Evolutionary conservation across 2,329 filamentous ascomycete species (phyloP), one percentile per base, ranked within the genome.

Genomic region (Apiospora rasikravindrae): DNA sequence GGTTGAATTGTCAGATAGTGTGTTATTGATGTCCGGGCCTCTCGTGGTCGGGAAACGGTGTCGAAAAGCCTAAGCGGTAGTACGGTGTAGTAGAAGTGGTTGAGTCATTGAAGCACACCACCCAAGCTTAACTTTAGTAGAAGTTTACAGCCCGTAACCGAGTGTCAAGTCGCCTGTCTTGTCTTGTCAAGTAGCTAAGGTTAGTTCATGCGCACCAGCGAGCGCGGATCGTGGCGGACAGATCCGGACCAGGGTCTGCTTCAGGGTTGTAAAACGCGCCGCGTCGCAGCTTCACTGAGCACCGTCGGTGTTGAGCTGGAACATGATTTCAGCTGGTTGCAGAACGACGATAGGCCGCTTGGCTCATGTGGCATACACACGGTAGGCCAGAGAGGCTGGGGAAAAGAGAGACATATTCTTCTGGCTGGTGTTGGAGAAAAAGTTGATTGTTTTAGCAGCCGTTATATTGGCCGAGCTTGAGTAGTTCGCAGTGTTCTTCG

Each of bases 191-290:
- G 33, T 64, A 33, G 57, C 57, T 64, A 40, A 64, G 22, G 57
- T 37, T 61, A 57, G 26, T 29, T 40, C 29, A 64, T 64, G 57
- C 57, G 33, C 40, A 29, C 57, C 57, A 64, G 22, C 57, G 33
- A 64, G 33, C 10, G 57, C 57, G 57, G 57, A 64, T 64, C 57
- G 57, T 40, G 57, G 57, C 33, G 57, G 57, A 37, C 29, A 64
- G 57, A 64, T 64, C 57, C 57, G 57, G 33, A 22, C 57, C 57
- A 64, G 57, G 57, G 57, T 64, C 19, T 64, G 57, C 57, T 64
- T 40, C 57, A 64, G 40, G 16, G 33, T 22, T 40, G 22, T 64
- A 40, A 64, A 64, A 64, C 57, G 22, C 19, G 19, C 29, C 22
- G 33, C 33, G 57, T 64, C 57, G 57, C 57, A 64, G 57, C 33